These are phyloP conservation scores for Penstemon davidsonii DNA, from an alignment of 257 asterid genomes.

Conservation along the genomic window DNA sequence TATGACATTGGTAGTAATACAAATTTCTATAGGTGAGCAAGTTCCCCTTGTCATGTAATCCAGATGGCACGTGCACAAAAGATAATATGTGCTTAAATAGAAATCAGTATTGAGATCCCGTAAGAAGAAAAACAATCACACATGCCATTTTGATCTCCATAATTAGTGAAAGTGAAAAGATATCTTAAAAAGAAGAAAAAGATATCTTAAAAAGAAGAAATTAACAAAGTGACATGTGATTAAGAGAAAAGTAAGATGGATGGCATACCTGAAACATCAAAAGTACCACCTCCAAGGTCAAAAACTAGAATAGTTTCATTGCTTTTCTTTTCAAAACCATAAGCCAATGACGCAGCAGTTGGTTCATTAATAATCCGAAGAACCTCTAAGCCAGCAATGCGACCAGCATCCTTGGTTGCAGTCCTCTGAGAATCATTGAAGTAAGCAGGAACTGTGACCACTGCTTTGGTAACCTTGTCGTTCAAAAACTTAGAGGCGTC, in stretches of 20 bases:
- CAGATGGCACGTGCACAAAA: background rate
- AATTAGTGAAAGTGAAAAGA: background rate
- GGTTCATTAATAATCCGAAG: constrained; percentile 52
- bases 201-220: background rate
- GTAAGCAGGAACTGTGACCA: constrained; percentile 56
- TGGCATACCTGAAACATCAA: constrained; percentile 53
- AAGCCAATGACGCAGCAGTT: constrained; percentile 47
- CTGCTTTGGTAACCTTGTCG: constrained; percentile 64
- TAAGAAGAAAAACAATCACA: background rate
- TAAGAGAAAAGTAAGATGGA: background rate
- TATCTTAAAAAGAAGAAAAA: background rate
- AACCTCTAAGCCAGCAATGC: constrained; percentile 50
- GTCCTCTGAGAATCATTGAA: constrained; percentile 74
- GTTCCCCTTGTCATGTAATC: background rate
- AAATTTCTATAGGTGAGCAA: background rate
- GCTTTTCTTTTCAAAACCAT: constrained; percentile 46
- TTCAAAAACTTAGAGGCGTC: constrained; percentile 63
- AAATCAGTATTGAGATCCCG: background rate
- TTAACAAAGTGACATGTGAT: too few relatives aligned
- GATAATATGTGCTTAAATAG: background rate
- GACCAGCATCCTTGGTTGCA: constrained; percentile 54
- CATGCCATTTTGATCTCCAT: background rate
- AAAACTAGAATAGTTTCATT: constrained; percentile 59
- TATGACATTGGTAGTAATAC: background rate
- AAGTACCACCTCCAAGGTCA: constrained; percentile 54